Conservation (phyloP, 257 asterid genomes). For the Mitragyna speciosa region DNA sequence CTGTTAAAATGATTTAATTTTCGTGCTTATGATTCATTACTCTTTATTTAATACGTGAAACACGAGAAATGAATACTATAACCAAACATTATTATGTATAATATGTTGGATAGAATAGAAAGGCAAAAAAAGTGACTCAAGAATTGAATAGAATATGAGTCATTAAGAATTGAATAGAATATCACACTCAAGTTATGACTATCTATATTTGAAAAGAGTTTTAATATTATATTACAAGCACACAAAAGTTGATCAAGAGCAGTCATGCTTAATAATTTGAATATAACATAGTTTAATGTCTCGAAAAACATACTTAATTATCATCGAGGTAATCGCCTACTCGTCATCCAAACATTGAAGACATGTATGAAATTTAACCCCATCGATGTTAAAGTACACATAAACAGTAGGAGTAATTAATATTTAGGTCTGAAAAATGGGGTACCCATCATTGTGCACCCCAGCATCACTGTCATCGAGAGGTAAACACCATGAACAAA, state of each 20-base stretch:
- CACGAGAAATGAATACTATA: not conserved
- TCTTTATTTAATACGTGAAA: too few species aligned
- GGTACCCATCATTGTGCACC: slow-evolving; percentile 6
- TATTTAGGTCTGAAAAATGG: not conserved
- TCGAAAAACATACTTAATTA: not conserved
- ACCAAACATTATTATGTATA: not conserved
- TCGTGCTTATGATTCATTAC: not conserved
- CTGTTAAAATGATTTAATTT: too few species aligned
- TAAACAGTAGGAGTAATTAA: not conserved
- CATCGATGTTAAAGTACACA: not conserved
- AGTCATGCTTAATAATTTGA: not conserved
- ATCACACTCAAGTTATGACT: too few species aligned
- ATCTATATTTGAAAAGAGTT: not conserved
- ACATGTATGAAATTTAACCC: not conserved
- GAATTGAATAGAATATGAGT: too few species aligned
- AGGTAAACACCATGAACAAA: not conserved
- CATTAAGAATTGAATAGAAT: too few species aligned
- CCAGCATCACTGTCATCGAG: slow-evolving; percentile 19
- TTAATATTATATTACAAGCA: not conserved
- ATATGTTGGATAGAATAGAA: not conserved
- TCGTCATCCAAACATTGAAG: not conserved
- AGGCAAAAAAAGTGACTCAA: too few species aligned
- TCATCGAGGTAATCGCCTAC: slow-evolving; percentile 5
- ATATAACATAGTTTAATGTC: not conserved
- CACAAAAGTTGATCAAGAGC: not conserved